Percentiles rank a stretch among this genome's conserved stretches.
These are phyloP conservation scores for Alternaria sp. DNA, from an alignment of 2,329 filamentous ascomycete species.

Conservation along the genomic window DNA sequence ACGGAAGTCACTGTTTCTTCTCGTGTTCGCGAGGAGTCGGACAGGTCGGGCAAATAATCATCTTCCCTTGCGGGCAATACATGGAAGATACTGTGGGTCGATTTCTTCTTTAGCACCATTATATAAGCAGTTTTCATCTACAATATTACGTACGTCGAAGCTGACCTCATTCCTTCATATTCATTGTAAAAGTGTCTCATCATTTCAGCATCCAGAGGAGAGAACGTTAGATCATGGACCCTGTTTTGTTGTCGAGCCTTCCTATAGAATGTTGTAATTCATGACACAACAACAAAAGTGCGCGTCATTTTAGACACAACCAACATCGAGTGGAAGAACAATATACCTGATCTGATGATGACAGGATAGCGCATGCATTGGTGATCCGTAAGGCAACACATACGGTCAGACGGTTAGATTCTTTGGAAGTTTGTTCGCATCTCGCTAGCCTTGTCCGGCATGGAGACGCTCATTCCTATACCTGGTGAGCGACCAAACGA, in stretches of 20 bases:
- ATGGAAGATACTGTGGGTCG: background rate
- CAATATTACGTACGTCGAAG: background rate
- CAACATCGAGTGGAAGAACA: background rate
- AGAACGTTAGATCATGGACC: background rate
- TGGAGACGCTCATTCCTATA: background rate
- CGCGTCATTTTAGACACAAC: background rate
- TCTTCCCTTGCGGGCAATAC: background rate
- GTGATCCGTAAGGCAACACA: background rate
- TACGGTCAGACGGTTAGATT: background rate
- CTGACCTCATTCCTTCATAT: background rate
- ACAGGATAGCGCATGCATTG: background rate
- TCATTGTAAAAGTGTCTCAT: background rate
- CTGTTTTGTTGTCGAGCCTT: background rate
- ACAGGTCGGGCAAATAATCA: background rate
- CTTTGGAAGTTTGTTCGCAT: background rate
- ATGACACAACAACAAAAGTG: background rate
- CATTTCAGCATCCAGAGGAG: background rate
- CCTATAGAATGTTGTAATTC: background rate
- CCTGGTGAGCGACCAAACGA: too few species aligned
- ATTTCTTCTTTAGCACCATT: background rate
- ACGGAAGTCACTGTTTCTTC: slow-evolving; percentile 16
- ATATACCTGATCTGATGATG: background rate
- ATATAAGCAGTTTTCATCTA: background rate
- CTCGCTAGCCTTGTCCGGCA: background rate
- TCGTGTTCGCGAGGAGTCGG: background rate